Conservation (phyloP, 116 monocot genomes). For the Zostera marina region DNA sequence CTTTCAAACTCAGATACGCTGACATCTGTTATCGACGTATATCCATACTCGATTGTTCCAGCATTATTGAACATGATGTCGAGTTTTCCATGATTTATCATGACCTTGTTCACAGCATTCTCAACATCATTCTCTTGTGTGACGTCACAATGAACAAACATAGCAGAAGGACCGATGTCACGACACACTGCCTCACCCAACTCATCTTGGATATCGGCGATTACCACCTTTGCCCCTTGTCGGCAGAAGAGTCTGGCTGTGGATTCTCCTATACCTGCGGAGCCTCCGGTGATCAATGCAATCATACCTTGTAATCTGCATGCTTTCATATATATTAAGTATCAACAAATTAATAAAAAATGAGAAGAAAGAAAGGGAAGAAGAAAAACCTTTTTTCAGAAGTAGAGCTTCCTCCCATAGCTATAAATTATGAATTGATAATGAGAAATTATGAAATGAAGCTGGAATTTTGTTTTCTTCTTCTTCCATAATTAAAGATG, state of each 20-base stretch:
- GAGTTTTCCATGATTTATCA: conserved; percentile 29
- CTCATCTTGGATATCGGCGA: conserved; percentile 28
- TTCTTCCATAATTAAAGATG: too few species aligned
- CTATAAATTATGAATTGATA: too few species aligned
- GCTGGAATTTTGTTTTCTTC: too few species aligned
- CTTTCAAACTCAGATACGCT: conserved; percentile 4
- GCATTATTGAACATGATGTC: conserved; percentile 80
- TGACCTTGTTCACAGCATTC: conserved; percentile 30
- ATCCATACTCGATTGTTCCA: conserved; percentile 11
- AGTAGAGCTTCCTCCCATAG: too few species aligned
- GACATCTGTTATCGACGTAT: conserved; percentile 11
- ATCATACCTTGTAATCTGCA: conserved; percentile 9
- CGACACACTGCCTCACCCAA: conserved; percentile 20
- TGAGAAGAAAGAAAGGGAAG: too few species aligned
- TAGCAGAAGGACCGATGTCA: conserved; percentile 17
- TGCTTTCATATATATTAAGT: neutral
- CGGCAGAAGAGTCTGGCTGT: conserved; percentile 8
- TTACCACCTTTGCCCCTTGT: too few species aligned
- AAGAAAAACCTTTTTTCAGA: too few species aligned
- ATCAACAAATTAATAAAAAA: too few species aligned
- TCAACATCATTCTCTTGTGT: conserved; percentile 28
- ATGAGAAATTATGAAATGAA: too few species aligned
- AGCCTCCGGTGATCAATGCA: too few species aligned
- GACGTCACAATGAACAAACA: conserved; percentile 50
- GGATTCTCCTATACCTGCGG: conserved; percentile 5